A percentile compares a stretch with the other conserved stretches of the same genome.
These are phyloP conservation scores for Meyerozyma athensensis DNA, from an alignment of 1,139 yeast species.

Conservation along the genomic window DNA sequence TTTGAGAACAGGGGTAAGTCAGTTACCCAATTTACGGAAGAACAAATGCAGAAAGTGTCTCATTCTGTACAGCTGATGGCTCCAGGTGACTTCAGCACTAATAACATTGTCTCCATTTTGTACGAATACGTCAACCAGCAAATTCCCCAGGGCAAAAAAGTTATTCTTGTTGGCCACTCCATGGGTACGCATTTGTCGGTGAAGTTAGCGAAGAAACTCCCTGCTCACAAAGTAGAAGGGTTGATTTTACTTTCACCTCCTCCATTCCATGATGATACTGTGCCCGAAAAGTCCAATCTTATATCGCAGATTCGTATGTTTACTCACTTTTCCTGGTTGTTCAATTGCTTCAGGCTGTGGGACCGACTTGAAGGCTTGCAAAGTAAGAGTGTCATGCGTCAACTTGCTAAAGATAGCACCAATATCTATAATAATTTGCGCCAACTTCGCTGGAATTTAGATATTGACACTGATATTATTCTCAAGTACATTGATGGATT, in stretches of 20 bases:
- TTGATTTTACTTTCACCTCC: constrained; percentile 55
- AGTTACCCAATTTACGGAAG: constrained; percentile 20
- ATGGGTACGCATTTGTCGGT: constrained; percentile 64
- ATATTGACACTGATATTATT: constrained; percentile 52
- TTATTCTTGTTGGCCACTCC: constrained; percentile 69
- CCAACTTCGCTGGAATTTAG: constrained; percentile 71
- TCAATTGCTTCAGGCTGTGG: constrained; percentile 51
- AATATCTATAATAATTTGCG: constrained; percentile 42
- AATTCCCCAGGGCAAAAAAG: constrained; percentile 39
- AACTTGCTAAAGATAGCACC: constrained; percentile 33
- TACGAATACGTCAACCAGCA: constrained; percentile 35
- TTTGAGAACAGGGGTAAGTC: constrained; percentile 17
- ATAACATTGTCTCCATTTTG: constrained; percentile 43
- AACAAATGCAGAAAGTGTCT: constrained; percentile 27
- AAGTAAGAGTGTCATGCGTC: constrained; percentile 53
- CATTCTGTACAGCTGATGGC: constrained; percentile 28
- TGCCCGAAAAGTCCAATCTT: constrained; percentile 3
- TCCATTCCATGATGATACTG: constrained; percentile 29
- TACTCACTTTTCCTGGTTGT: constrained; percentile 45
- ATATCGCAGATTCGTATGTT: constrained; percentile 14
- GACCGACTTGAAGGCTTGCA: constrained; percentile 62
- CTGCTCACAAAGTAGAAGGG: constrained; percentile 38
- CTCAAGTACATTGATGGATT: constrained; percentile 52
- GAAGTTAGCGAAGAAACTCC: constrained; percentile 42
- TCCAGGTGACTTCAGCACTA: constrained; percentile 45